phyloP scores from a whole-genome alignment of 768 basidiomycete species.

The Tulasnella sp. region DNA sequence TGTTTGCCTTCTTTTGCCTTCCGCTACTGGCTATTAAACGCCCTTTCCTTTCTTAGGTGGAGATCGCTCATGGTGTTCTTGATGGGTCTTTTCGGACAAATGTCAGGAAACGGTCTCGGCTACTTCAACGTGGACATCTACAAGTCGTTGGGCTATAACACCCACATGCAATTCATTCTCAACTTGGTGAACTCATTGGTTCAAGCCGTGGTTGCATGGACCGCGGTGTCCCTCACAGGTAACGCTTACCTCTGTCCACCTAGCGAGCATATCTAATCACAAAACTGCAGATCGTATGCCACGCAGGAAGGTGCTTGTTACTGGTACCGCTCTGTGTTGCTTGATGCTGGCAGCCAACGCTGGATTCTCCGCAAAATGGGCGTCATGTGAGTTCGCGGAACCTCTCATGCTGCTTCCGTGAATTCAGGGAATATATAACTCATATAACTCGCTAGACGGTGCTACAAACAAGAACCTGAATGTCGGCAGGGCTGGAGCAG shows the following conservation, averaged over 20 bases:
- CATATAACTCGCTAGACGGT: neutral
- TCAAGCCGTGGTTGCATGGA: conserved; percentile 31
- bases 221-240: conserved; percentile 20
- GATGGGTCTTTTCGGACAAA: conserved; percentile 36
- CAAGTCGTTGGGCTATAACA: conserved; percentile 23
- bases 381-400: neutral
- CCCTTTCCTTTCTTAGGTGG: conserved; percentile 38
- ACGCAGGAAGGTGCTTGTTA: conserved; percentile 14
- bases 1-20: neutral
- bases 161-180: conserved; percentile 32
- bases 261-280: neutral
- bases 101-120: conserved; percentile 34
- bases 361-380: conserved; percentile 26
- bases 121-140: conserved; percentile 35
- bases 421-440: too few species aligned
- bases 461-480: conserved; percentile 27
- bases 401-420: neutral
- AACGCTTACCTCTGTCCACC: neutral
- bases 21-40: conserved; percentile 36
- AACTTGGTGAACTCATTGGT: conserved; percentile 34
- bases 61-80: conserved; percentile 31
- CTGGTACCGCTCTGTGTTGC: conserved; percentile 4
- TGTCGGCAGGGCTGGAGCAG: conserved; percentile 33
- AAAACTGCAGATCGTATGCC: conserved; percentile 24
- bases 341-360: conserved; percentile 21